Conservation (phyloP, 2,329 filamentous ascomycete genomes). For the Cryphonectria parasitica region DNA sequence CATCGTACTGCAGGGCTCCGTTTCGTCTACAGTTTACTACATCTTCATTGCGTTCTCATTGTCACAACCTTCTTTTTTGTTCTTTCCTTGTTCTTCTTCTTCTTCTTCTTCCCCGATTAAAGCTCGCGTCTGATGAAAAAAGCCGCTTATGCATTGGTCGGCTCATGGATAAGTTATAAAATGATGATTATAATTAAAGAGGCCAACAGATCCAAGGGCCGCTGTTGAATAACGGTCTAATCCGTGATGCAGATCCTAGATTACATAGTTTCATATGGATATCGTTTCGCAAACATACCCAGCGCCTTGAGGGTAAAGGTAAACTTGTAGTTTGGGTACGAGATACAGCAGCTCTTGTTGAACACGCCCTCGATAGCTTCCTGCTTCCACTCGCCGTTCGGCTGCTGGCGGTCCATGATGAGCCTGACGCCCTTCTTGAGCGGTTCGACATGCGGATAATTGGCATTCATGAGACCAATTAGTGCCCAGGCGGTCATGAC, state of each 20-base stretch:
- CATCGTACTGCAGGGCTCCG: neutral
- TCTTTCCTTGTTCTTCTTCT: too few species aligned
- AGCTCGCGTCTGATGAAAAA: neutral
- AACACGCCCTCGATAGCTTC: slow-evolving; percentile 98
- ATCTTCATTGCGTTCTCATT: too few species aligned
- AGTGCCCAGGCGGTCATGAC: slow-evolving; percentile 94
- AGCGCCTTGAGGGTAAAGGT: slow-evolving; percentile 92
- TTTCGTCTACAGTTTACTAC: too few species aligned
- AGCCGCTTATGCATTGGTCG: neutral
- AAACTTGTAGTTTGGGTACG: slow-evolving; percentile 99
- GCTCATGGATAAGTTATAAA: neutral
- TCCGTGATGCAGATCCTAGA: neutral
- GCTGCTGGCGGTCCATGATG: slow-evolving; percentile 82
- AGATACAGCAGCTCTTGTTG: slow-evolving; percentile 99
- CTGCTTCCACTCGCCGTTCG: slow-evolving; percentile 92
- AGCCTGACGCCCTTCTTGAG: slow-evolving; percentile 76
- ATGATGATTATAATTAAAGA: neutral
- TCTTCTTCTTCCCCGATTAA: too few species aligned
- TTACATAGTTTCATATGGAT: slow-evolving; percentile 65
- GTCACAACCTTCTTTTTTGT: too few species aligned
- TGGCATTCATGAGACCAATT: slow-evolving; percentile 80
- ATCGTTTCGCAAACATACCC: slow-evolving; percentile 80
- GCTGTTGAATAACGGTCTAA: neutral
- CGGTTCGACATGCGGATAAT: slow-evolving; percentile 74
- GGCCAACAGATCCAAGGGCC: neutral